Evolutionary conservation across 208 protist species (phyloP).

Genomic region (Acanthamoeba lenticulata): DNA sequence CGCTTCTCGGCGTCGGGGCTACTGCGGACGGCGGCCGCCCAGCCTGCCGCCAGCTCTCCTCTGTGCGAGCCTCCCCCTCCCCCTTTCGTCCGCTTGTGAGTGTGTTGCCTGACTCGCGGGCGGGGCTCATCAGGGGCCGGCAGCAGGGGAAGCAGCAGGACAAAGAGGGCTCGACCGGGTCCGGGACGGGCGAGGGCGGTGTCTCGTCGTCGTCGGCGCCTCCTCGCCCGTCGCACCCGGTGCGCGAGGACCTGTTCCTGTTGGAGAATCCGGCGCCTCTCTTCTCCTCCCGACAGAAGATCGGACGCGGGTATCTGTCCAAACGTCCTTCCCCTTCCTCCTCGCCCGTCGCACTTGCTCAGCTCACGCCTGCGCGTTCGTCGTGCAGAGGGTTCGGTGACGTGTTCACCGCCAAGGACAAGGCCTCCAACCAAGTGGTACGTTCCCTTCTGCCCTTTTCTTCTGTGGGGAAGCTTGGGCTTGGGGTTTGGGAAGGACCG

Average conservation of each 20-base stretch:
- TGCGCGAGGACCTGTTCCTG: not conserved
- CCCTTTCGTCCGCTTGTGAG: not conserved
- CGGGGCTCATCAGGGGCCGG: no score
- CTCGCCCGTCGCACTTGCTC: not conserved
- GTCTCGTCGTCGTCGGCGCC: not conserved
- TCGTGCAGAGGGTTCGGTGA: slow-evolving; percentile 47
- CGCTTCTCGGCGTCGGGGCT: not conserved
- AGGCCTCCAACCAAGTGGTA: not conserved
- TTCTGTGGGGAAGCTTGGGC: no score
- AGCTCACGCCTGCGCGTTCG: not conserved
- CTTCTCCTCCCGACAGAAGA: slow-evolving; percentile 14
- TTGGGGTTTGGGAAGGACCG: no score
- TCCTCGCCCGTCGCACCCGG: not conserved
- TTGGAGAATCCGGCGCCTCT: not conserved
- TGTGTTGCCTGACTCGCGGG: no score
- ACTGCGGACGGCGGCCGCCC: not conserved
- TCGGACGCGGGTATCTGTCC: slow-evolving; percentile 17
- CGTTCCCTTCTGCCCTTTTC: not conserved
- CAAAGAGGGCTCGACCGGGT: not conserved
- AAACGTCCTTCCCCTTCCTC: no score
- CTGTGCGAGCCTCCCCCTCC: not conserved
- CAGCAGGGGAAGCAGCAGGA: no score
- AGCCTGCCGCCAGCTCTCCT: not conserved
- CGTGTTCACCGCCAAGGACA: slow-evolving; percentile 45
- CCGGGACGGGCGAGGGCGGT: not conserved